These are phyloP conservation scores for Bryoerythrophyllum caledonicum DNA, from an alignment of 225 moss, liverwort and hornwort species.

Conservation along the genomic window DNA sequence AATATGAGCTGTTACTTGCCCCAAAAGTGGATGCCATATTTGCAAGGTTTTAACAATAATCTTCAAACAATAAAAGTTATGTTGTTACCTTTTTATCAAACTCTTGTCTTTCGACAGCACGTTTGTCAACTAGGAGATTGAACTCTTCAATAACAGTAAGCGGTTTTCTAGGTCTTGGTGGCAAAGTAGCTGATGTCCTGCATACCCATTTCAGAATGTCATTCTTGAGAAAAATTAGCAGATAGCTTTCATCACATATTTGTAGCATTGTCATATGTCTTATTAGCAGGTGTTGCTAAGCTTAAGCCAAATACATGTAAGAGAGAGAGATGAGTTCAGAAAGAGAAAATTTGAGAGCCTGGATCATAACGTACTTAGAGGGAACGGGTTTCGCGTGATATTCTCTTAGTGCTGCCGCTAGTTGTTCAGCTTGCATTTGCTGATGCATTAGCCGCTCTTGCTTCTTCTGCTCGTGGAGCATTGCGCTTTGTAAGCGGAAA, in stretches of 20 bases:
- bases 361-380: constrained; percentile 52
- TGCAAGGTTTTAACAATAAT: neutral
- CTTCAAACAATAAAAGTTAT: too few species aligned
- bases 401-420: constrained; percentile 53
- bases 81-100: constrained; percentile 59
- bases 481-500: constrained; percentile 61
- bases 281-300: neutral
- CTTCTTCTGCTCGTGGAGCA: constrained; percentile 61
- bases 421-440: constrained; percentile 11
- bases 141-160: constrained; percentile 75
- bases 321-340: too few species aligned
- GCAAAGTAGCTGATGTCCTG: constrained; percentile 50
- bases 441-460: constrained; percentile 22
- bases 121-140: constrained; percentile 54
- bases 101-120: constrained; percentile 60
- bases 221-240: neutral
- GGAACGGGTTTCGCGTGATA: constrained; percentile 60
- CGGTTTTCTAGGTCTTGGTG: constrained; percentile 58
- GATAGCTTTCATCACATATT: too few species aligned
- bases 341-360: too few species aligned
- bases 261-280: too few species aligned
- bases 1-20: neutral
- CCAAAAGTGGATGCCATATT: neutral
- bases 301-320: neutral
- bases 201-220: too few species aligned